phyloP scores from a whole-genome alignment of 768 basidiomycete genomes.

The Phylloporus scabripes region DNA sequence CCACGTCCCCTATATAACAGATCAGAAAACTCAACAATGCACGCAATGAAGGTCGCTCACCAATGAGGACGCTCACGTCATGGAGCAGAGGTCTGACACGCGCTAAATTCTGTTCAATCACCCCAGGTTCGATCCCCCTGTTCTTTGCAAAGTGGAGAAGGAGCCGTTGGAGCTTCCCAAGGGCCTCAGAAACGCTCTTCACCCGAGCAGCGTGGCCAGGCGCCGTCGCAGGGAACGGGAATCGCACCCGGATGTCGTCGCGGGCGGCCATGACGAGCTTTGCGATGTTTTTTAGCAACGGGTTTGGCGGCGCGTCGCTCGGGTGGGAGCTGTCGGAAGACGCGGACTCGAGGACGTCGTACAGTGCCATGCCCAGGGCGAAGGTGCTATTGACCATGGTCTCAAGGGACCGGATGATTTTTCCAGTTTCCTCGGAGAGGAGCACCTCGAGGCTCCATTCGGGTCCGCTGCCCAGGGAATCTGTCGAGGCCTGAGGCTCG shows the following conservation, averaged over 20 bases:
- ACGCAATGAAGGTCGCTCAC: not conserved
- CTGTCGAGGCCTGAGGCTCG: not conserved
- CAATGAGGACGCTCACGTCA: slow-evolving; percentile 5
- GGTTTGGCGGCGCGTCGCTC: not conserved
- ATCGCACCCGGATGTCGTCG: slow-evolving; percentile 3
- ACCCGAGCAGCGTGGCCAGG: slow-evolving; percentile 10
- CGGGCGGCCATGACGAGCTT: not conserved
- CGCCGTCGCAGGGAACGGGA: slow-evolving; percentile 5
- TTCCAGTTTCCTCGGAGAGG: slow-evolving; percentile 1
- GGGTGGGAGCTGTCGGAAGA: not conserved
- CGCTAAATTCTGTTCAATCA: slow-evolving; percentile 5
- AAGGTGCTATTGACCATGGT: slow-evolving; percentile 1
- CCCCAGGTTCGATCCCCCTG: not conserved
- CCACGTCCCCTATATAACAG: slow-evolving; percentile 7
- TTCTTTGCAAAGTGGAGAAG: not conserved
- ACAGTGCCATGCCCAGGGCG: not conserved
- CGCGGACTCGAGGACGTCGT: not conserved
- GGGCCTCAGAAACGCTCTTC: not conserved
- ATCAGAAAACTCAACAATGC: not conserved
- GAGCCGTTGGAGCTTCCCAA: not conserved
- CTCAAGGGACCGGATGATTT: slow-evolving; percentile 3
- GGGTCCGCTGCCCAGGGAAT: not conserved
- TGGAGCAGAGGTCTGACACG: not conserved
- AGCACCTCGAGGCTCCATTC: not conserved
- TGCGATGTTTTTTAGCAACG: not conserved